Base-by-base conservation (phyloP, 495 filamentous ascomycete genomes). In the Penicillium canescens region DNA sequence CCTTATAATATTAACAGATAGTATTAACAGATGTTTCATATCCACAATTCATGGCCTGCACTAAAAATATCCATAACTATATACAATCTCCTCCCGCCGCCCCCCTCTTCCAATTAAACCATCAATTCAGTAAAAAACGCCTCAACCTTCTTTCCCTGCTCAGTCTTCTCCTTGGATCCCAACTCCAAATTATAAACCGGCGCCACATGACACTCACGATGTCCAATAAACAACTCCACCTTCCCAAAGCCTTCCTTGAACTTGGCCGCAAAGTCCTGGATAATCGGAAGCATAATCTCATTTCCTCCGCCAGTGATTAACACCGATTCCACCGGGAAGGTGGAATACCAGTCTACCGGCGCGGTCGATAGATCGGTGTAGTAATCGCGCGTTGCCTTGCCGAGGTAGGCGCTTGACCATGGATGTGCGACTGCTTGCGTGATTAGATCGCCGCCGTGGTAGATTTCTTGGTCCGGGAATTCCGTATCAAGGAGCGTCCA, bases 251-350 rank as follows among this genome's bases (percentile, higher is more conserved):
- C 69, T 4, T 46, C 55, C 47, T 66, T 64, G 11, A 76, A 50
- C 65, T 71, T 78, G 47, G 61, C 64, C 28, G 65, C 73, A 55
- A 86, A 75, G 23, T 75, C 74, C 55, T 69, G 54, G 45, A 87
- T 86, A 39, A 78, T 65, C 57, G 86, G 84, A 26, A 84, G 56
- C 31, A 89, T 44, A 13, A 86, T 72, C 70, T 89, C 86, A 51
- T 78, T 76, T 1, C 68, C 77, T 0, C 86, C 86, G 6, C 69
- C 82, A 23, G 73, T 78, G 16, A 87, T 69, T 46, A 85, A 53
- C 0, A 85, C 65, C 38, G 74, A 66, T 4, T 73, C 57, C n/a
- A 83, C 78, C 0, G 74, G 69, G 46, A 73, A 70, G 6, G 23
- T 50, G 3, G 71, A 39, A 69, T 77, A 86, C 84, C 84, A 89